phyloP scores from a whole-genome alignment of 2,329 filamentous ascomycete genomes.

The Aureobasidium sp. region DNA sequence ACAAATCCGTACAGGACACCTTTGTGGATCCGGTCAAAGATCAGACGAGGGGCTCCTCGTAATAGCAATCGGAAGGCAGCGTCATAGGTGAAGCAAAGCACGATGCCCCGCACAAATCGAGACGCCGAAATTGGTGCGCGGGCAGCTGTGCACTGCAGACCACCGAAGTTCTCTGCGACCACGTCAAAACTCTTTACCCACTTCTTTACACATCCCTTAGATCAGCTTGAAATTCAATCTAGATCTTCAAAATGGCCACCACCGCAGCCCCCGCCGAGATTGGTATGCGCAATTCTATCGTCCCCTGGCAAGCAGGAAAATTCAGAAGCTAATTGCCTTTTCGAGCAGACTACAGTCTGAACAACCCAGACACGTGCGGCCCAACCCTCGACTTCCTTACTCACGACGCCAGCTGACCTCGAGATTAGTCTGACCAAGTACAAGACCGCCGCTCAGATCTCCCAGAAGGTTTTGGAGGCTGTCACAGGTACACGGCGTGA shows the following conservation, averaged over 20 bases:
- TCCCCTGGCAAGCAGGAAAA: background rate
- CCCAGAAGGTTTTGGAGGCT: slow-evolving; percentile 86
- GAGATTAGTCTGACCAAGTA: slow-evolving; percentile 98
- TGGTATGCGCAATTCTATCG: slow-evolving; percentile 18
- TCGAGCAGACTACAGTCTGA: slow-evolving; percentile 29
- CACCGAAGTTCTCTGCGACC: slow-evolving; percentile 13
- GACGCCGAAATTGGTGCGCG: slow-evolving; percentile 12
- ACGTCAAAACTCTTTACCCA: slow-evolving; percentile 12
- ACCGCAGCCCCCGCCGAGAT: slow-evolving; percentile 19
- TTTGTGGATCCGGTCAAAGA: background rate
- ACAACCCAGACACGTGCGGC: slow-evolving; percentile 31
- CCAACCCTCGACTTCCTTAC: background rate
- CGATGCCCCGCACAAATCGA: slow-evolving; percentile 13
- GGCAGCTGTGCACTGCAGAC: slow-evolving; percentile 7
- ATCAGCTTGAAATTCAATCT: slow-evolving; percentile 8
- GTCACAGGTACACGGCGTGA: slow-evolving; percentile 51
- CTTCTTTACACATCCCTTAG: background rate
- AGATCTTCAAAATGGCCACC: slow-evolving; percentile 20
- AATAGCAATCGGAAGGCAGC: background rate
- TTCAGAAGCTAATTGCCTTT: slow-evolving; percentile 14
- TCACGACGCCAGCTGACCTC: slow-evolving; percentile 71
- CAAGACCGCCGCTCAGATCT: slow-evolving; percentile 92
- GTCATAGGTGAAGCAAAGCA: slow-evolving; percentile 2
- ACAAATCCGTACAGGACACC: no score
- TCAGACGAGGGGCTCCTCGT: background rate